These are phyloP conservation scores for Domatiomyces globalis DNA, from an alignment of 2,329 filamentous ascomycete species.

Conservation along the genomic window DNA sequence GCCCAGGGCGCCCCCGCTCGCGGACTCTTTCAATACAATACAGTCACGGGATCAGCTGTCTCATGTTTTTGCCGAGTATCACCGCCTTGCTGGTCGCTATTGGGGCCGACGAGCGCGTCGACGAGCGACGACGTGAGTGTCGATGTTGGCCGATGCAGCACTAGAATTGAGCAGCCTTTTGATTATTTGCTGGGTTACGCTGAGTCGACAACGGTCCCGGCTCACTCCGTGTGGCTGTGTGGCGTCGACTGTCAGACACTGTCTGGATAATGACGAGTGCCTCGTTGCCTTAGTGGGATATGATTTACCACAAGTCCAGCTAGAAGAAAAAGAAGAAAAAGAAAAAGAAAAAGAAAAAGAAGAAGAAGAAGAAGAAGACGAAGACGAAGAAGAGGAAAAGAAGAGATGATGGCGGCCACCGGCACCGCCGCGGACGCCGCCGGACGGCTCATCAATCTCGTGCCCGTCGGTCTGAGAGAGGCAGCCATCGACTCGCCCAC, in stretches of 20 bases:
- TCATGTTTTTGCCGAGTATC: background rate
- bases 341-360: background rate
- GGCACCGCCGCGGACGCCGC: constrained; percentile 19
- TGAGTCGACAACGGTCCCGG: too few relatives aligned
- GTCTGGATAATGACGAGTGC: background rate
- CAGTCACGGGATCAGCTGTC: background rate
- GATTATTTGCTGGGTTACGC: too few relatives aligned
- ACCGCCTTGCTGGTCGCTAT: background rate
- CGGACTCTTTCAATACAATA: background rate
- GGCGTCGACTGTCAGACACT: background rate
- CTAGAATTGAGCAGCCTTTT: too few relatives aligned
- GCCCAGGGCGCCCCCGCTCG: too few relatives aligned
- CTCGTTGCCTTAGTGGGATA: background rate
- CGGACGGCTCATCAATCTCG: constrained; percentile 33
- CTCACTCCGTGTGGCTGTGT: too few relatives aligned
- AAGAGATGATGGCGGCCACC: constrained; percentile 3
- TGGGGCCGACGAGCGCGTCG: too few relatives aligned
- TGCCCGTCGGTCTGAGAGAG: constrained; percentile 78
- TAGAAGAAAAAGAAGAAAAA: constrained; percentile 1
- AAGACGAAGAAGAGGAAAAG: too few relatives aligned
- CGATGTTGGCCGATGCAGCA: too few relatives aligned
- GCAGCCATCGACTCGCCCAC: constrained; percentile 92
- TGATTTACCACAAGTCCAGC: background rate
- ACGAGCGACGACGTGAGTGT: too few relatives aligned
- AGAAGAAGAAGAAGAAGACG: background rate